Evolutionary conservation across 176 grass and related monocot genomes (phyloP).

Genomic region (Hsuehochloa calcarea): DNA sequence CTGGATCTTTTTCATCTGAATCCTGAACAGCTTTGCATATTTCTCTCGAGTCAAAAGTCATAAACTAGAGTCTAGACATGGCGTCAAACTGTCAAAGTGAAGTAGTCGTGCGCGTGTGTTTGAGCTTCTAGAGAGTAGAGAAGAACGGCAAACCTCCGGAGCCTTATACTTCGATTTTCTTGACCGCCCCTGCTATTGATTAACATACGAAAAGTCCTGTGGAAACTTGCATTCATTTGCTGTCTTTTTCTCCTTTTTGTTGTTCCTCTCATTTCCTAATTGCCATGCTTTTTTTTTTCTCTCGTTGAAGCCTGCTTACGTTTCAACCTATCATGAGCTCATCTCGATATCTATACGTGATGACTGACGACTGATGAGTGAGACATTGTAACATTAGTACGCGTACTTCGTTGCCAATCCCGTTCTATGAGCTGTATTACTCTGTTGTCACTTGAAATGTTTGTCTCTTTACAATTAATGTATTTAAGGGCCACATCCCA

Average conservation of each 20-base stretch:
- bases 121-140: conserved; percentile 15
- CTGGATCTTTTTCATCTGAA: neutral
- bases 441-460: neutral
- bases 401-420: neutral
- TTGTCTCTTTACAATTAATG: too few species aligned
- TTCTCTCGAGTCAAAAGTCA: neutral
- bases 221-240: neutral
- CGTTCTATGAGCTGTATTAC: neutral
- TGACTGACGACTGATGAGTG: conserved; percentile 10
- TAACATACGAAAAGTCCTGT: neutral
- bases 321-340: conserved; percentile 4
- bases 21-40: neutral
- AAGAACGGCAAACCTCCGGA: neutral
- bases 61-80: neutral
- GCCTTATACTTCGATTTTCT: neutral
- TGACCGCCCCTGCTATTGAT: neutral
- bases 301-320: neutral
- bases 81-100: neutral
- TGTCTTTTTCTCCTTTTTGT: neutral
- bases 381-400: neutral
- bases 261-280: neutral
- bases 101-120: neutral
- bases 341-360: neutral
- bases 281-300: neutral
- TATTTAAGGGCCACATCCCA: neutral